These are phyloP conservation scores for Hamigera avellanea DNA, from an alignment of 495 filamentous ascomycete species.

Conservation along the genomic window DNA sequence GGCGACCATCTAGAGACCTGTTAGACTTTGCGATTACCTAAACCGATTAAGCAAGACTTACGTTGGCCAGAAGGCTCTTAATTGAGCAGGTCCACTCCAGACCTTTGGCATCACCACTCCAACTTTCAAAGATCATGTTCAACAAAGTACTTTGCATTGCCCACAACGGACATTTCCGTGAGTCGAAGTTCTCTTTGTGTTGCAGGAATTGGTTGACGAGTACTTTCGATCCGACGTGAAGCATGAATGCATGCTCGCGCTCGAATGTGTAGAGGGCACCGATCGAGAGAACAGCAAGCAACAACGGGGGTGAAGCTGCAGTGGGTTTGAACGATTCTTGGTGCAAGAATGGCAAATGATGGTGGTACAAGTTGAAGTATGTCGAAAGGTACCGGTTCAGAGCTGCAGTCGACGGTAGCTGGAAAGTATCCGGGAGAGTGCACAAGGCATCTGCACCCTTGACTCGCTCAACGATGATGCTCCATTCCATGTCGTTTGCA, in stretches of 20 bases:
- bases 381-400: constrained; percentile 87
- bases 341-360: constrained; percentile 92
- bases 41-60: constrained; percentile 15
- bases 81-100: constrained; percentile 98
- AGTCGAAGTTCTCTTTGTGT: constrained; percentile 97
- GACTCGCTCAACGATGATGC: constrained; percentile 75
- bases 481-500: constrained; percentile 65
- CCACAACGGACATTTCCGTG: constrained; percentile 95
- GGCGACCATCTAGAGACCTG: constrained; percentile 65
- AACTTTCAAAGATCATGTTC: constrained; percentile 99
- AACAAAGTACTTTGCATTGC: constrained; percentile 92
- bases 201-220: constrained; percentile 93
- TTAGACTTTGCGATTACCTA: constrained; percentile 1
- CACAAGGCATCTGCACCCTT: constrained; percentile 64
- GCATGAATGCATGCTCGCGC: constrained; percentile 86
- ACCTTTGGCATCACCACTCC: constrained; percentile 96
- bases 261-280: constrained; percentile 95
- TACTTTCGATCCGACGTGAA: constrained; percentile 96
- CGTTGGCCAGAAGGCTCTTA: constrained; percentile 89
- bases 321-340: constrained; percentile 81
- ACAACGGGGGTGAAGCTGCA: constrained; percentile 61
- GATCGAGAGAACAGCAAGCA: constrained; percentile 89
- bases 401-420: constrained; percentile 62
- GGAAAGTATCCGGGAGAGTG: constrained; percentile 80
- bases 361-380: constrained; percentile 96